Evolutionary conservation across 768 basidiomycete species (phyloP), one percentile per base, ranked within the genome.

Genomic region (Phylloporus sp.): DNA sequence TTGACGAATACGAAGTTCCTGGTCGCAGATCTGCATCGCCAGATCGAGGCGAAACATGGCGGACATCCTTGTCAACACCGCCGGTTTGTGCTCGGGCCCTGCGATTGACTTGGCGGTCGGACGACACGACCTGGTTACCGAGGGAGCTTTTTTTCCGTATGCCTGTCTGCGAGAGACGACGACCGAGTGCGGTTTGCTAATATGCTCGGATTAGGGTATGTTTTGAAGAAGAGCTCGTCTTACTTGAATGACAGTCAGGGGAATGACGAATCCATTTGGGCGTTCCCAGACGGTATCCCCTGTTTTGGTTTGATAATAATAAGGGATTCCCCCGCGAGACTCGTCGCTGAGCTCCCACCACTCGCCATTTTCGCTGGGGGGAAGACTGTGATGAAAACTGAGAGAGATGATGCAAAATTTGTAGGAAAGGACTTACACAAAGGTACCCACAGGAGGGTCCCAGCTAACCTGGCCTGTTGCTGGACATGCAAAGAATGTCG

Each of bases 321-420:
- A 97, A 4, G 89, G 83, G 50, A 93, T 74, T 27, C 90, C 90
- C 40, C 84, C 87, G 46, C 91, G 79, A 40, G 84, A 80, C 32
- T 91, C 88, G 65, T 97, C 94, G 40, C 76, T 76, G 53, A 97
- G 78, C 69, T 97, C 94, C 94, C 94, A 97, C 93, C 94, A 97
- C 66, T 95, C 92, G 36, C 94, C 93, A 39, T 89, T 83, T 5
- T 80, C 77, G 58, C 77, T 88, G 6, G 91, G 88, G 42, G 94
- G 94, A 40, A 95, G 74, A 44, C 91, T 92, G 59, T 12, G 7
- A 12, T 20, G 27, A 39, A 53, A 56, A 36, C 15, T 49, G 32
- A 64, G 56, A 54, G 43, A 39, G 49, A 15, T 15, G 23, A 59
- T 56, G 59, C 56, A 53, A 63, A 59, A 58, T 41, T 20, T n/a